Percentiles rank a stretch among this genome's conserved stretches.
Evolutionary conservation across 257 asterid genomes (phyloP).

Genomic region (Ligustrum vulgare): DNA sequence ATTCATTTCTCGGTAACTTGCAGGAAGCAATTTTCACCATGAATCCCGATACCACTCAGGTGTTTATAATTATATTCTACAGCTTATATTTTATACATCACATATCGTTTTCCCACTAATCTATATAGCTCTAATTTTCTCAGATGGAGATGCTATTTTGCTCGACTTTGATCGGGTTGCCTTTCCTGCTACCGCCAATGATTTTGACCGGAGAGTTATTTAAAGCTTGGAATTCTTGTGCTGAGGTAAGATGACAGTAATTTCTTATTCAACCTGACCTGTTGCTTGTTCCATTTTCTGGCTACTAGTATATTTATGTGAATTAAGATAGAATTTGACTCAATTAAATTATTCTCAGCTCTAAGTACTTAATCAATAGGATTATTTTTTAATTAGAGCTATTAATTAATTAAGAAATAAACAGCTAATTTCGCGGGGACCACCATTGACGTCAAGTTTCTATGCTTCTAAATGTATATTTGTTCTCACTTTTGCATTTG

Average conservation of each 20-base stretch:
- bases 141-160: slow-evolving; percentile 92
- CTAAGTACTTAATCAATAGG: background rate
- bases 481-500: slow-evolving; percentile 18
- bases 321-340: background rate
- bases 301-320: background rate
- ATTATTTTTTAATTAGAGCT: background rate
- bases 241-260: slow-evolving; percentile 44
- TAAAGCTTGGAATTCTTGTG: slow-evolving; percentile 77
- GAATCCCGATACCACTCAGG: slow-evolving; percentile 95
- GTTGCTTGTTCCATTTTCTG: background rate
- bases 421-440: background rate
- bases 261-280: background rate
- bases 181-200: slow-evolving; percentile 77
- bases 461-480: background rate
- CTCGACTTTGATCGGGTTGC: slow-evolving; percentile 79
- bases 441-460: background rate
- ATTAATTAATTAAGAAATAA: background rate
- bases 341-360: background rate
- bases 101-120: background rate
- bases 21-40: slow-evolving; percentile 88
- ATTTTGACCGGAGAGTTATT: slow-evolving; percentile 73
- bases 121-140: background rate
- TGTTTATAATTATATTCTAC: slow-evolving; percentile 12
- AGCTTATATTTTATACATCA: background rate
- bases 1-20: slow-evolving; percentile 79